Conservation (phyloP, 164 flowering plant genomes). For the Berberis vulgaris region DNA sequence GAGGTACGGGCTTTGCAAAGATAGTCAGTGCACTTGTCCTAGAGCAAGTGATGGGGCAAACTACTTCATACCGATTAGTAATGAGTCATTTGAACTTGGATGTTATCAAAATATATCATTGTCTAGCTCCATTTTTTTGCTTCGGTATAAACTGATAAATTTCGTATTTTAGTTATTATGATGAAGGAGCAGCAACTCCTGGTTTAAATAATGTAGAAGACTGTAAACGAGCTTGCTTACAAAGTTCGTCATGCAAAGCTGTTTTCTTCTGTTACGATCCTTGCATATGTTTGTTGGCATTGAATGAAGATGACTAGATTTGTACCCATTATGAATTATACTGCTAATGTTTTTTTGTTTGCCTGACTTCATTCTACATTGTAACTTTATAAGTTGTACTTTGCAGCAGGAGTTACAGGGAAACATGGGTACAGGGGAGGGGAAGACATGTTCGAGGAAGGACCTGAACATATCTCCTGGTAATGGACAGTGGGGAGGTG, state of each 20-base stretch:
- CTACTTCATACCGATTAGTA: not conserved
- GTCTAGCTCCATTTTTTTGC: not conserved
- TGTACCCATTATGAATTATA: no score
- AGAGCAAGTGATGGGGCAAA: not conserved
- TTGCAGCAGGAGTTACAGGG: no score
- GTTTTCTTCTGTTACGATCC: not conserved
- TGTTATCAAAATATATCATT: not conserved
- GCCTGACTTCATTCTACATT: no score
- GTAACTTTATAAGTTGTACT: no score
- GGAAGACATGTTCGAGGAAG: no score
- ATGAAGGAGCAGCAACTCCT: not conserved
- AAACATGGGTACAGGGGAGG: no score
- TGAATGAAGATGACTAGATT: no score
- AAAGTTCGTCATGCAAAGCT: slow-evolving; percentile 1
- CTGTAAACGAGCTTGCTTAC: slow-evolving; percentile 5
- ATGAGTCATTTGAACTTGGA: not conserved
- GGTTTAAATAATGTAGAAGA: not conserved
- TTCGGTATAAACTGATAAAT: not conserved
- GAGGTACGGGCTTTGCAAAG: not conserved
- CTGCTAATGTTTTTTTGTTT: no score
- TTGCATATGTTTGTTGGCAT: no score
- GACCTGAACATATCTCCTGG: no score
- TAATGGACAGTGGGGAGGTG: no score
- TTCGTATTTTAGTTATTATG: slow-evolving; percentile 2
- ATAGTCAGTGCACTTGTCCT: slow-evolving; percentile 1